Evolutionary conservation across 140 eudicot genomes (phyloP).

Genomic region (Cichorium intybus): DNA sequence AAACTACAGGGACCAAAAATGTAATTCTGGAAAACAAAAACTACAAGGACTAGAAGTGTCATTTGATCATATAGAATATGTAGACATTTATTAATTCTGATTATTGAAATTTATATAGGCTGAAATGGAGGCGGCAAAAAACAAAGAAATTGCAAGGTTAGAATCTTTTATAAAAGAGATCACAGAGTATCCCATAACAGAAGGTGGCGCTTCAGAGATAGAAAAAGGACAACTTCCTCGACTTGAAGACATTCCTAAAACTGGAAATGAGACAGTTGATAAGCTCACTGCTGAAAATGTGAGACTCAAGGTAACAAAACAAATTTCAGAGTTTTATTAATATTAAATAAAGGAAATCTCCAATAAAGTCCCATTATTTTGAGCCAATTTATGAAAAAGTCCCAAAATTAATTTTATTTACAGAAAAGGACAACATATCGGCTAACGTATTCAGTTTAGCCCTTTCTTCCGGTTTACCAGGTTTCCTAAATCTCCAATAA

Average conservation of each 20-base stretch:
- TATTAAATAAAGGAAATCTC: no score
- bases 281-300: conserved; percentile 78
- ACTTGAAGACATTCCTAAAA: conserved; percentile 43
- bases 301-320: conserved; percentile 61
- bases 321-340: neutral
- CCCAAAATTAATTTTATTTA: no score
- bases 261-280: conserved; percentile 49
- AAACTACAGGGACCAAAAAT: no score
- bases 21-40: no score
- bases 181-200: conserved; percentile 51
- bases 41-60: no score
- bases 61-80: no score
- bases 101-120: conserved; percentile 36
- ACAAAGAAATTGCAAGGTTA: conserved; percentile 49
- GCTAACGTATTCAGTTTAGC: no score
- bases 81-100: neutral
- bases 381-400: no score
- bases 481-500: no score
- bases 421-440: no score
- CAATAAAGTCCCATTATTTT: no score
- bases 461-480: no score
- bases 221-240: conserved; percentile 41
- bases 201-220: conserved; percentile 48
- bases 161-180: conserved; percentile 53
- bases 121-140: conserved; percentile 61